A percentile compares a stretch with the other conserved stretches of the same genome.
These are phyloP conservation scores for Neurospora sp. DNA, from an alignment of 2,329 filamentous ascomycete genomes.

Conservation along the genomic window DNA sequence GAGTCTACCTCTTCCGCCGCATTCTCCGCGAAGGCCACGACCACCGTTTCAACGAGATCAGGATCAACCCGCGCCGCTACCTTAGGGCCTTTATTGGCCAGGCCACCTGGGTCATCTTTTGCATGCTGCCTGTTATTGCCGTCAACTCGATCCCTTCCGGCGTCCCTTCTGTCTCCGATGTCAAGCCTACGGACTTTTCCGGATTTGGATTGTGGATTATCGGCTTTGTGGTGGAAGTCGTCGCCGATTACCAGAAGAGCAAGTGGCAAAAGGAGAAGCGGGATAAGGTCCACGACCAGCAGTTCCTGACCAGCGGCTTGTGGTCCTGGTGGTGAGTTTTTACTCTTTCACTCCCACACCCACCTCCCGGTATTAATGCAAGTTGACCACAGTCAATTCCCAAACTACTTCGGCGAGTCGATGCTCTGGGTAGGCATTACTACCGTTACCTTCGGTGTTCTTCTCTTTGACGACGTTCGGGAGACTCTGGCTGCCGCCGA, in stretches of 20 bases:
- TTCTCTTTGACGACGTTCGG: conserved; percentile 45
- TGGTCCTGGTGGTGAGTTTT: conserved; percentile 43
- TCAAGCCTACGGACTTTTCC: conserved; percentile 44
- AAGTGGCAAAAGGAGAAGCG: conserved; percentile 52
- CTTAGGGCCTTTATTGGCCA: conserved; percentile 38
- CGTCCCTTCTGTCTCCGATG: conserved; percentile 39
- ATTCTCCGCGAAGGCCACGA: conserved; percentile 51
- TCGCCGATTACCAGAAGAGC: conserved; percentile 55
- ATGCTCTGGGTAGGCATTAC: conserved; percentile 62
- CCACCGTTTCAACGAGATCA: conserved; percentile 35
- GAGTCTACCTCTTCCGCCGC: conserved; percentile 53
- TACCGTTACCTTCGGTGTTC: conserved; percentile 44
- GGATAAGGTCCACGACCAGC: conserved; percentile 56
- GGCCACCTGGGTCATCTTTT: conserved; percentile 59
- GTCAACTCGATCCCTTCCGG: conserved; percentile 52
- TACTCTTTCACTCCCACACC: not conserved
- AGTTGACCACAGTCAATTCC: conserved; percentile 37
- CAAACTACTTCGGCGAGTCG: conserved; percentile 65
- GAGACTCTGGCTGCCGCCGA: conserved; percentile 37
- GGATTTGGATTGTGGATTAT: conserved; percentile 48
- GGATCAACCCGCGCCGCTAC: conserved; percentile 27
- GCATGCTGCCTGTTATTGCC: conserved; percentile 53
- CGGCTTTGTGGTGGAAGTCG: conserved; percentile 51
- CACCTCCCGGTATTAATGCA: conserved; percentile 1
- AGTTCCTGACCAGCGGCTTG: conserved; percentile 54